Base-by-base conservation (phyloP, 2,329 filamentous ascomycete genomes). In the Monilinia fructicola region DNA sequence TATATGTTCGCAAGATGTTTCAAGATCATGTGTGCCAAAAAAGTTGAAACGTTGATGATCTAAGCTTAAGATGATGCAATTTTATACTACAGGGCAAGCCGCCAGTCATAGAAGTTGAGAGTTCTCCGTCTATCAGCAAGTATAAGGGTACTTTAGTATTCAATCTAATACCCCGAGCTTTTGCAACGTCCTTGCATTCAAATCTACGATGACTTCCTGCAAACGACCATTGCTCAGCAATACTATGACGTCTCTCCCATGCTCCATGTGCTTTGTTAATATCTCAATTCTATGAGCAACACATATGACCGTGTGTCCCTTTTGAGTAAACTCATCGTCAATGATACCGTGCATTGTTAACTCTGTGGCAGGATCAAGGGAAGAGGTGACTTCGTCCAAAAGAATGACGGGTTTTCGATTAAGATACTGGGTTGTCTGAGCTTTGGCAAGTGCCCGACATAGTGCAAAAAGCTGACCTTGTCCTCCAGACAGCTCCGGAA, bases 391-490 rank as follows among this genome's bases (percentile, higher is more conserved):
- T 58, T 65, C 54, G 26, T 65, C 54, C 4, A 65, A 40, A 1
- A 65, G 7, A 26, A 65, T 31, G 0, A 65, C 18, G 4, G 63
- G 28, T 40, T 65, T 65, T 28, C 54, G 28, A 21, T 50, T 44
- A 14, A 11, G 2, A 52, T 23, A 38, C 23, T 58, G 54, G 23
- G 42, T n/a, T 4, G 31, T 26, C 16, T 58, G 31, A 38, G 42
- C 28, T 58, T 65, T 65, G 4, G 42, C 44, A 7, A 65, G n/a
- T 6, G 42, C 54, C 16, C 63, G 42, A 23, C 31, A 58, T 1
- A 65, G 28, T 10, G 54, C 54, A 35, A 35, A 35, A 14, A 65
- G 63, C 44, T 65, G 54, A 28, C 42, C 10, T 42, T 65, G 63
- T 18, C 63, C 54, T 50, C 28, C 31, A 3, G 63, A 65, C 6